Evolutionary conservation across 179 eudicot species (phyloP).

Genomic region (Corrigiola litoralis): DNA sequence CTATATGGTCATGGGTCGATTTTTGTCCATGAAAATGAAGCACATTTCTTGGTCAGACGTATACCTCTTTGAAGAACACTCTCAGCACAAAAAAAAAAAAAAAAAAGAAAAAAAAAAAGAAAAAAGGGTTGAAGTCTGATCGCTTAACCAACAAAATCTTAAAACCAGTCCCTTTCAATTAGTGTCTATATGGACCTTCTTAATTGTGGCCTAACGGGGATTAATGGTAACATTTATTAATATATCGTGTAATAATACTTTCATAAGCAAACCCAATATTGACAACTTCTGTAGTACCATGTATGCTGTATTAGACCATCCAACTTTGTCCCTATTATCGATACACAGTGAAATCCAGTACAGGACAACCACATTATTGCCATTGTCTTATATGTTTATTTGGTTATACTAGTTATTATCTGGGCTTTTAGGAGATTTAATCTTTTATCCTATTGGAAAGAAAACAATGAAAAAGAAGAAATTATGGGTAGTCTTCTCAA

Average conservation of each 20-base stretch:
- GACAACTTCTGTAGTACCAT: conserved; percentile 13
- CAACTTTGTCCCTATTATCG: conserved; percentile 35
- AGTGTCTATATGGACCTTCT: conserved; percentile 11
- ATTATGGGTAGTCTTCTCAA: conserved; percentile 19
- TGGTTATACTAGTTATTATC: conserved; percentile 25
- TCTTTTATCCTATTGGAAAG: conserved; percentile 11
- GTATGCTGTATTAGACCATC: conserved; percentile 21
- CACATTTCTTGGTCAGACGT: too few species aligned
- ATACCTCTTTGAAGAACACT: too few species aligned
- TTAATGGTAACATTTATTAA: conserved; percentile 13
- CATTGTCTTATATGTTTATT: conserved; percentile 37
- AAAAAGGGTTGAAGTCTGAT: too few species aligned
- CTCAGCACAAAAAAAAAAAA: too few species aligned
- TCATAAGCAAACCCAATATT: conserved; percentile 10
- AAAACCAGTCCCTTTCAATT: conserved; percentile 17
- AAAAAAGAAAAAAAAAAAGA: too few species aligned
- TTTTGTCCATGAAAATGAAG: too few species aligned
- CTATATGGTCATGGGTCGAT: too few species aligned
- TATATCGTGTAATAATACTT: not conserved
- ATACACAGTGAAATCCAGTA: conserved; percentile 26
- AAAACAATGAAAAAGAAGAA: conserved; percentile 15
- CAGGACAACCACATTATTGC: conserved; percentile 47
- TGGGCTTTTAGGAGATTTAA: conserved; percentile 2
- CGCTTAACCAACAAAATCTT: conserved; percentile 18
- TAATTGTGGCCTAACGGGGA: conserved; percentile 16